Evolutionary conservation across 2,329 filamentous ascomycete species (phyloP).

Genomic region (Diaporthe sp.): DNA sequence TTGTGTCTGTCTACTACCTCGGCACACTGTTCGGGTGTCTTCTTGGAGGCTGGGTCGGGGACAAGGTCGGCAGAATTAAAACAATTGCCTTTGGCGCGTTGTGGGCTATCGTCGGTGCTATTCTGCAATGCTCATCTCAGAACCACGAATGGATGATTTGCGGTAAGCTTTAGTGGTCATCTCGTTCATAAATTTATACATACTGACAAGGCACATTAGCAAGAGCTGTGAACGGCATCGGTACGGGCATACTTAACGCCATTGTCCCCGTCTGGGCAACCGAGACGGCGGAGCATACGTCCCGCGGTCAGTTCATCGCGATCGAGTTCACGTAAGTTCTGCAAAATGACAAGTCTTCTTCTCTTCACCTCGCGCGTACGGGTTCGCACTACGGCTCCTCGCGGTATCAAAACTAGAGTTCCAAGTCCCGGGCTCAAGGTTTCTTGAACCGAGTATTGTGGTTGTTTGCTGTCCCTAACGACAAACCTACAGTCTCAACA

Average conservation of each 20-base stretch:
- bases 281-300: constrained; percentile 77
- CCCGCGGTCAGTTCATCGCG: constrained; percentile 77
- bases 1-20: constrained; percentile 69
- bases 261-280: constrained; percentile 81
- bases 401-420: background rate
- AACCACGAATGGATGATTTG: constrained; percentile 80
- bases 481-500: constrained; percentile 64
- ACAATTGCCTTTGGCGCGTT: constrained; percentile 72
- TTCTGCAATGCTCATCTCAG: constrained; percentile 75
- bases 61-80: constrained; percentile 72
- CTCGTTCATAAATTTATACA: background rate
- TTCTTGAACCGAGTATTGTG: too few species aligned
- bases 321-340: constrained; percentile 74
- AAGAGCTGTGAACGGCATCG: constrained; percentile 74
- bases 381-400: background rate
- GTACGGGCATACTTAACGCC: constrained; percentile 78
- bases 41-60: constrained; percentile 74
- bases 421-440: background rate
- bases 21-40: constrained; percentile 75
- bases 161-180: constrained; percentile 54
- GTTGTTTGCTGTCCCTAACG: background rate
- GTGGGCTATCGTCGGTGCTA: constrained; percentile 73
- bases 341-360: background rate
- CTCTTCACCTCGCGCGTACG: too few species aligned
- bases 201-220: constrained; percentile 51